These are phyloP conservation scores for Neurospora discreta DNA, from an alignment of 495 filamentous ascomycete genomes.

Conservation along the genomic window DNA sequence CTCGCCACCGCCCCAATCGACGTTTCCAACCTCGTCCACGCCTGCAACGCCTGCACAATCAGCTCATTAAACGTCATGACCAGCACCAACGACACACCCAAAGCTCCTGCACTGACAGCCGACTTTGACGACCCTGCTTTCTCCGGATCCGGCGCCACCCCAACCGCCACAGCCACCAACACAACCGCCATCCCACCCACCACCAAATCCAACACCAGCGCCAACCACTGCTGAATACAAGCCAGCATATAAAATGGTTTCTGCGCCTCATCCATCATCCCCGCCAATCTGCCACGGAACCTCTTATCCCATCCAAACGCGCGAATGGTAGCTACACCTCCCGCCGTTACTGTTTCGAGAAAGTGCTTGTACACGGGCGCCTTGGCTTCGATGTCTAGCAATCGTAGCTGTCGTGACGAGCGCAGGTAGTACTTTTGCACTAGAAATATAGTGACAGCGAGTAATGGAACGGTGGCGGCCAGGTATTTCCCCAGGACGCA, in stretches of 20 bases:
- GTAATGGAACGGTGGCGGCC: conserved; percentile 15
- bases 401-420: conserved; percentile 45
- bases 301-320: conserved; percentile 35
- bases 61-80: conserved; percentile 18
- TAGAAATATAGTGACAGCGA: conserved; percentile 28
- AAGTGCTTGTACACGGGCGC: conserved; percentile 32
- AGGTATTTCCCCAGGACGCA: conserved; percentile 18
- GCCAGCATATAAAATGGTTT: conserved; percentile 39
- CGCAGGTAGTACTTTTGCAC: conserved; percentile 46
- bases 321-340: conserved; percentile 38
- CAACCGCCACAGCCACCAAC: conserved; percentile 29
- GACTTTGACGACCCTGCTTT: not conserved
- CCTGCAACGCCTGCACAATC: conserved; percentile 8
- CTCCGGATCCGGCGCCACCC: not conserved
- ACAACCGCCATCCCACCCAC: conserved; percentile 29
- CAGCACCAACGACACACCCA: conserved; percentile 8
- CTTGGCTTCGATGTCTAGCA: conserved; percentile 41
- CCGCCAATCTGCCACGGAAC: conserved; percentile 35
- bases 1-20: conserved; percentile 40
- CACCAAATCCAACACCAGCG: conserved; percentile 35
- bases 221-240: conserved; percentile 45
- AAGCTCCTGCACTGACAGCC: not conserved
- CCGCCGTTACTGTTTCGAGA: conserved; percentile 26
- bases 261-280: conserved; percentile 42
- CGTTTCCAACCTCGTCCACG: conserved; percentile 39